Percentiles rank a stretch among this genome's conserved stretches.
Conservation (phyloP, 768 basidiomycete species). For the Xerocomus spinulosus region DNA sequence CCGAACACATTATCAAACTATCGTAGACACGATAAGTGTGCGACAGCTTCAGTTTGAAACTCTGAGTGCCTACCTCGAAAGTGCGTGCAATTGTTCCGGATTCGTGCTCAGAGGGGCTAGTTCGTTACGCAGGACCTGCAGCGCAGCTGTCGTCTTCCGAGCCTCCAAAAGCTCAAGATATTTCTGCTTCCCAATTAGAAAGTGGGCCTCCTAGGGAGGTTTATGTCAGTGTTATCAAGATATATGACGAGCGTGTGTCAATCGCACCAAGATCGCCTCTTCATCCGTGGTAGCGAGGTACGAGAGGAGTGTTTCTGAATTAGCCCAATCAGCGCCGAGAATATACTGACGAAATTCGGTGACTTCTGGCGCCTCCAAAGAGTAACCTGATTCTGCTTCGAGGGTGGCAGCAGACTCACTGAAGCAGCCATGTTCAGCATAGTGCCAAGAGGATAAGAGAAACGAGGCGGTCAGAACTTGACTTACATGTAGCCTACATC, state of each 20-base stretch:
- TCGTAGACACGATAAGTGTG: constrained; percentile 13
- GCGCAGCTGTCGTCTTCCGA: constrained; percentile 71
- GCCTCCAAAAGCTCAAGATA: constrained; percentile 90
- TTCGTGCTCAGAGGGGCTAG: constrained; percentile 79
- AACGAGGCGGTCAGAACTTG: constrained; percentile 1
- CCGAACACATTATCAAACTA: constrained; percentile 91
- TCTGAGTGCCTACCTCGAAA: constrained; percentile 68
- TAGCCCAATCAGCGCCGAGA: constrained; percentile 73
- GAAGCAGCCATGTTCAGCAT: constrained; percentile 14
- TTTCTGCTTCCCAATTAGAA: constrained; percentile 91
- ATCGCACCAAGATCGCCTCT: constrained; percentile 61
- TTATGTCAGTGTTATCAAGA: constrained; percentile 17
- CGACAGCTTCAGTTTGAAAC: constrained; percentile 8
- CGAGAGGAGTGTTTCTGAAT: constrained; percentile 66
- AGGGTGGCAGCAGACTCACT: constrained; percentile 87
- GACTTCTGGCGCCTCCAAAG: constrained; percentile 74
- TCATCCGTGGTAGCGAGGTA: constrained; percentile 66
- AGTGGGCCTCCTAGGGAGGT: constrained; percentile 63
- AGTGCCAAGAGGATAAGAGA: constrained; percentile 3
- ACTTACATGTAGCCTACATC: constrained; percentile 80
- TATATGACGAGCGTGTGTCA: constrained; percentile 22
- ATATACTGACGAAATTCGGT: constrained; percentile 77
- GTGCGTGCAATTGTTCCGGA: constrained; percentile 73
- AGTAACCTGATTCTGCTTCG: constrained; percentile 90
- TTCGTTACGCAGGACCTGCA: constrained; percentile 83